These are phyloP conservation scores for Lachancea lanzarotensis DNA, from an alignment of 805 yeast species.

Conservation along the genomic window DNA sequence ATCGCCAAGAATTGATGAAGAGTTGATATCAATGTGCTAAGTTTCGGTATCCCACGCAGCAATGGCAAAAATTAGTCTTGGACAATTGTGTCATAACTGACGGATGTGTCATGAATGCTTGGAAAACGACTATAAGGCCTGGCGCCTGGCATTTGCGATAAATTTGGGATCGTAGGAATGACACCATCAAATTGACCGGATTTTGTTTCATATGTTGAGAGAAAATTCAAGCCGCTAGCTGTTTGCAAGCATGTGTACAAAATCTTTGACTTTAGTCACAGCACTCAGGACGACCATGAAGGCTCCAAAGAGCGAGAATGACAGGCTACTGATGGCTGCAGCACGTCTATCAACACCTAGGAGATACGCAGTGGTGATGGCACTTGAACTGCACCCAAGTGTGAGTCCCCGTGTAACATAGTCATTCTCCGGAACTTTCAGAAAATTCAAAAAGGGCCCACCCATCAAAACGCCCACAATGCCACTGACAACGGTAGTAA, in stretches of 20 bases:
- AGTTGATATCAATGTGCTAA: neutral
- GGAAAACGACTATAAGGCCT: too few species aligned
- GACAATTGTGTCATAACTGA: too few species aligned
- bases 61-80: too few species aligned
- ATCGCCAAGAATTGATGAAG: neutral
- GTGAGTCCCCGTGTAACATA: constrained; percentile 72
- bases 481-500: constrained; percentile 70
- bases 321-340: constrained; percentile 67
- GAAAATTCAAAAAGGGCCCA: constrained; percentile 38
- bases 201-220: too few species aligned
- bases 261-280: constrained; percentile 46
- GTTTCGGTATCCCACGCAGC: too few species aligned
- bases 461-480: constrained; percentile 66
- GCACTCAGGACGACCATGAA: constrained; percentile 64
- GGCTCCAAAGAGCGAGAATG: constrained; percentile 69
- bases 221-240: neutral
- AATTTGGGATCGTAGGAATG: too few species aligned
- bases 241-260: constrained; percentile 28
- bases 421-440: constrained; percentile 54
- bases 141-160: too few species aligned
- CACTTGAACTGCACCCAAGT: constrained; percentile 73
- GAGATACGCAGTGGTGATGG: constrained; percentile 74
- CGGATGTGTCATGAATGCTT: too few species aligned
- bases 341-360: constrained; percentile 68
- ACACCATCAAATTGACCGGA: too few species aligned